Evolutionary conservation across 306 rosid species (phyloP).

Genomic region (Vigna trinervia): DNA sequence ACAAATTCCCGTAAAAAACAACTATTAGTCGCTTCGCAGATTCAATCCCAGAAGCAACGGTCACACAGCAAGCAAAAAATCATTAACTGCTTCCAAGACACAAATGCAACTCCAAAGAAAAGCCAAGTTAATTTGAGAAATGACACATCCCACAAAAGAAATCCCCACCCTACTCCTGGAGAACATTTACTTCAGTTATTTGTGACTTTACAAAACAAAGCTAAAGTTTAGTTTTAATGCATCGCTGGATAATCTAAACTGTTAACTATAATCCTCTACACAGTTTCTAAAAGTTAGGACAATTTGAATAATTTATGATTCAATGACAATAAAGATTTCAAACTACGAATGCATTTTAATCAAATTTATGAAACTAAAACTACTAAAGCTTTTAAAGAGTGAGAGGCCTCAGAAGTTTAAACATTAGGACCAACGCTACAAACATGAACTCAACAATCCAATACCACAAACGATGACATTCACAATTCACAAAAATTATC

Average conservation of each 20-base stretch:
- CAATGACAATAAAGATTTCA: neutral
- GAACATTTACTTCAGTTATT: neutral
- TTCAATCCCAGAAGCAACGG: neutral
- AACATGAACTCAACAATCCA: neutral
- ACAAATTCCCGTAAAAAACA: neutral
- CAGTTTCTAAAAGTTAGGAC: no score
- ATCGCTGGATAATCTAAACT: neutral
- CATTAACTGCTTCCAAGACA: neutral
- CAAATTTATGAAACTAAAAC: neutral
- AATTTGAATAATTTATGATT: neutral
- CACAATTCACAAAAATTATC: neutral
- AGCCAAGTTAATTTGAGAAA: neutral
- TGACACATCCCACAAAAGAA: neutral
- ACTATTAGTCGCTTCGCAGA: neutral
- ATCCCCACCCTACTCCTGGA: neutral
- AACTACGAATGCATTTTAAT: neutral
- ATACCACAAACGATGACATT: neutral
- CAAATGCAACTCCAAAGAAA: neutral
- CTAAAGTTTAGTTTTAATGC: neutral
- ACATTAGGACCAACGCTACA: neutral
- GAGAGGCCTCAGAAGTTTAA: neutral
- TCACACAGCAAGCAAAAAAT: neutral
- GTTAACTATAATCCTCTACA: no score
- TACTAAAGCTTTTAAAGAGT: neutral
- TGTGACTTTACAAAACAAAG: neutral